phyloP scores from a whole-genome alignment of 1,284 basidiomycete genomes.

The Puccinia novopanici region DNA sequence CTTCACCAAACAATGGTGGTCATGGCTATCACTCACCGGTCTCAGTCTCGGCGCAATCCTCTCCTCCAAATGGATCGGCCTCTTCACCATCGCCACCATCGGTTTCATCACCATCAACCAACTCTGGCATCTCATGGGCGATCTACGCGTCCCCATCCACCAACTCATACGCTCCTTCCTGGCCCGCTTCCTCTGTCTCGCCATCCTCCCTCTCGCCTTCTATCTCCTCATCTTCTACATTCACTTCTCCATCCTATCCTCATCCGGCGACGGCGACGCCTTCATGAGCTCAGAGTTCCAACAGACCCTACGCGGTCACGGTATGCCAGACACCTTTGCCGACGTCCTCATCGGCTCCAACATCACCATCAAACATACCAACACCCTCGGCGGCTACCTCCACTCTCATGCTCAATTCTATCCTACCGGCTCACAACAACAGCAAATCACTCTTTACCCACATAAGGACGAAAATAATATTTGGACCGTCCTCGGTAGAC shows the following conservation, averaged over 20 bases:
- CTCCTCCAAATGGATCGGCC: conserved; percentile 96
- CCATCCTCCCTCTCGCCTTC: conserved; percentile 77
- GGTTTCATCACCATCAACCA: conserved; percentile 82
- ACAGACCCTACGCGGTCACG: conserved; percentile 85
- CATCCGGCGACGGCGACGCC: conserved; percentile 92
- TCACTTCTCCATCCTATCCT: conserved; percentile 84
- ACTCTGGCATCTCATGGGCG: conserved; percentile 87
- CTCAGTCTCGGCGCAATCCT: conserved; percentile 85
- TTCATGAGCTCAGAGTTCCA: conserved; percentile 99
- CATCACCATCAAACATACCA: conserved; percentile 81
- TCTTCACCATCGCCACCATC: conserved; percentile 96
- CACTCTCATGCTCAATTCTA: conserved; percentile 92
- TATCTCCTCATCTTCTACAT: conserved; percentile 96
- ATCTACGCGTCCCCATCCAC: conserved; percentile 74
- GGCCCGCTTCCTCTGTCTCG: conserved; percentile 84
- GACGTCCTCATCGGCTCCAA: conserved; percentile 85
- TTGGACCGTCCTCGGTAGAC: conserved; percentile 70
- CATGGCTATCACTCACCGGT: conserved; percentile 84
- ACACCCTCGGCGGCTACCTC: conserved; percentile 96
- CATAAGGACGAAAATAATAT: conserved; percentile 90
- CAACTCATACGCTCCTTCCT: conserved; percentile 80
- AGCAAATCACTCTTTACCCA: conserved; percentile 97
- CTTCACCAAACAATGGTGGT: conserved; percentile 88
- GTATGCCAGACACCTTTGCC: conserved; percentile 88
- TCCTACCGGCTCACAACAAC: conserved; percentile 72